Percentiles rank a stretch among this genome's conserved stretches.
Evolutionary conservation across 495 filamentous ascomycete species (phyloP).

Genomic region (Cenococcum geophilum): DNA sequence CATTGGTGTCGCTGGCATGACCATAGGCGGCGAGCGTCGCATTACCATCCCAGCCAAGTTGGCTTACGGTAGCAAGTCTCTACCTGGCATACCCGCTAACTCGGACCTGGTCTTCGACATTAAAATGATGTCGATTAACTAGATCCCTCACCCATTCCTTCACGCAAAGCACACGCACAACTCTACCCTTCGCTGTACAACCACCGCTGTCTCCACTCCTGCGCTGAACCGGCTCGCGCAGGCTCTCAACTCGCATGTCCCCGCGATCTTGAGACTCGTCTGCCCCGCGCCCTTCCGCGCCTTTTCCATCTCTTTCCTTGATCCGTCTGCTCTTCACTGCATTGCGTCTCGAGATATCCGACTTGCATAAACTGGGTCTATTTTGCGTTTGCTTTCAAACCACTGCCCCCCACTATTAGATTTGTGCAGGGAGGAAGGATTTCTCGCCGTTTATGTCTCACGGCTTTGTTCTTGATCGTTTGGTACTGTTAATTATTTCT

Average conservation of each 20-base stretch:
- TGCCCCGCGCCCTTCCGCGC: slow-evolving; percentile 9
- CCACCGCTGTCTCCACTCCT: slow-evolving; percentile 27
- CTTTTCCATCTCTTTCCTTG: slow-evolving; percentile 14
- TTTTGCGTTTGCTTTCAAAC: not conserved
- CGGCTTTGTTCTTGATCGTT: not conserved
- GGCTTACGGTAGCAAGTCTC: slow-evolving; percentile 75
- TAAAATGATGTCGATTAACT: slow-evolving; percentile 69
- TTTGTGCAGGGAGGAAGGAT: slow-evolving; percentile 34
- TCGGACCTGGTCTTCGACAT: slow-evolving; percentile 88
- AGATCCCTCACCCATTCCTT: slow-evolving; percentile 9
- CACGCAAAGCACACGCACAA: slow-evolving; percentile 8
- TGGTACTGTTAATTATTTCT: no score
- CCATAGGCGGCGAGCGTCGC: slow-evolving; percentile 84
- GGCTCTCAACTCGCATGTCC: not conserved
- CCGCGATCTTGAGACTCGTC: not conserved
- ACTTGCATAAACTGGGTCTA: slow-evolving; percentile 30
- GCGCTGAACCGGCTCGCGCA: slow-evolving; percentile 20
- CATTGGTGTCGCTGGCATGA: slow-evolving; percentile 86
- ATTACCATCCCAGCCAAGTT: slow-evolving; percentile 77
- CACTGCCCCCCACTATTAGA: slow-evolving; percentile 4
- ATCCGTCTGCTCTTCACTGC: slow-evolving; percentile 9
- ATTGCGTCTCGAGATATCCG: slow-evolving; percentile 35
- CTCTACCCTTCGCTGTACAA: slow-evolving; percentile 28
- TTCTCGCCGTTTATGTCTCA: slow-evolving; percentile 21
- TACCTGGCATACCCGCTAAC: slow-evolving; percentile 81